Base-by-base conservation (phyloP, 192 early-diverging fungal genomes). In the Backusella morwellensis region DNA sequence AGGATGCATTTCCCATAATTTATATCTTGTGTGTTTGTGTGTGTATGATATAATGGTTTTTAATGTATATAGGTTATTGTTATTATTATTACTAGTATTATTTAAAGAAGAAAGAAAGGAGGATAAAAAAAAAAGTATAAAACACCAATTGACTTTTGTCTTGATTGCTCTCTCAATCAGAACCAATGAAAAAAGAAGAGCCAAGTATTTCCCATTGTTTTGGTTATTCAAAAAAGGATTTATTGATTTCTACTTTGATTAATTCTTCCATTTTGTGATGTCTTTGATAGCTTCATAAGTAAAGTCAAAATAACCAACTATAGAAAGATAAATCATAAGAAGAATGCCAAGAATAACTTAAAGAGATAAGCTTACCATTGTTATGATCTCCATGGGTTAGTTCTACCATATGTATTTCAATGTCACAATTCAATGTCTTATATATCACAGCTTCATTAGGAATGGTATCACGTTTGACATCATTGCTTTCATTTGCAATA, bases 231-330 rank as follows among this genome's bases (percentile, higher is more conserved):
- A 41, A 56, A 40, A 40, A 40, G 6, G 36, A 38, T 38, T 38
- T 68, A 19, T 66, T 68, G 19, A 19, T 36, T 68, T 32, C 63
- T 21, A 38, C n/a, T 68, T 36, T 36, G 35, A 23, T 11, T 36
- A 23, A 40, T 38, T 35, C 35, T 36, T 15, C 75, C 75, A 75
- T 6, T 63, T 36, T 19, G 81, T 63, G 3, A 74, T 63, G 21
- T 69, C 54, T n/a, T 35, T 74, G 15, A 83, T 77, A 50, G 78
- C 75, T 54, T 80, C 47, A 14, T 70, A 80, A 19, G 59, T 47
- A 35, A 74, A 77, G 42, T 83, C 82, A 77, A 80, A 83, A 36
- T 79, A 83, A 14, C 75, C 75, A 35, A 83, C 82, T 82, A 40
- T 23, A 19, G 32, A 19, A 67, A 68, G 40, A 40, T 8, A 70